Percentiles rank a stretch among this genome's conserved stretches.
phyloP scores from a whole-genome alignment of 129 eudicot species.

The Helianthus annuus region HanXRQr2.0-SUNRISE NC_035446.2:1706747-1707246 shows the following conservation, averaged over 20 bases:
- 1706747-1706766: slow-evolving; percentile 92
- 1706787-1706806: slow-evolving; percentile 35
- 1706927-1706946: slow-evolving; percentile 96
- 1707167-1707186: slow-evolving; percentile 93
- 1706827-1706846: neutral
- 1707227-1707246: slow-evolving; percentile 7
- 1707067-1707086: slow-evolving; percentile 91
- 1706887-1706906: slow-evolving; percentile 1
- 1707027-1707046: slow-evolving; percentile 96
- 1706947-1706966: slow-evolving; percentile 90
- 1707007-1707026: slow-evolving; percentile 92
- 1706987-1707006: slow-evolving; percentile 98
- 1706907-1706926: slow-evolving; percentile 82
- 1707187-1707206: slow-evolving; percentile 92
- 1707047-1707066: slow-evolving; percentile 62
- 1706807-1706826: neutral
- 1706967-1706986: slow-evolving; percentile 88
- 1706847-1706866: neutral
- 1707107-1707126: neutral
- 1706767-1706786: slow-evolving; percentile 97
- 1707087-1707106: no score
- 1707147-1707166: slow-evolving; percentile 40
- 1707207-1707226: slow-evolving; percentile 87
- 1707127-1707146: neutral
- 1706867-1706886: neutral